Percentiles rank a stretch among this genome's conserved stretches.
Conservation (phyloP, 352 stramenopile species). For the Phytopythium delawarense region DNA sequence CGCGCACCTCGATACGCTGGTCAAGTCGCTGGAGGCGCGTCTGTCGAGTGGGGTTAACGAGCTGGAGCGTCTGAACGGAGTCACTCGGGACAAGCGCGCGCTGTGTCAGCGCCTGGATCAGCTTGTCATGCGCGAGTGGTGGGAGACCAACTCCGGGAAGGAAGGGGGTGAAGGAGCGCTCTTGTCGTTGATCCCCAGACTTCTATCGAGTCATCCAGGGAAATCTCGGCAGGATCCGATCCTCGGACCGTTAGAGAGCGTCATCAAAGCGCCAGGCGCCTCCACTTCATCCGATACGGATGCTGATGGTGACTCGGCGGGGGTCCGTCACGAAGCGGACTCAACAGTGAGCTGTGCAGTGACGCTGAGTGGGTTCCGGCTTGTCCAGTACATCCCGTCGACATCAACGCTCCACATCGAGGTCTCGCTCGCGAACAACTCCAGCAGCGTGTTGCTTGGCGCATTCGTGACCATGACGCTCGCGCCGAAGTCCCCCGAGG, state of each 20-base stretch:
- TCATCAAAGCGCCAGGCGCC: background rate
- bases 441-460: background rate
- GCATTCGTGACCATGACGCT: background rate
- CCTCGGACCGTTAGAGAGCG: background rate
- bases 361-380: background rate
- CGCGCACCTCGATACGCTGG: conserved; percentile 42
- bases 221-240: background rate
- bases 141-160: conserved; percentile 5
- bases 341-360: background rate
- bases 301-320: background rate
- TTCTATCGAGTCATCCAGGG: background rate
- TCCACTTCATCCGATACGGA: background rate
- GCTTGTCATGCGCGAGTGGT: conserved; percentile 29
- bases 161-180: background rate
- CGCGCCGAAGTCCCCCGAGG: background rate
- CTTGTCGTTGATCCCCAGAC: background rate
- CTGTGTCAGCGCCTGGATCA: conserved; percentile 27
- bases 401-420: background rate
- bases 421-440: background rate
- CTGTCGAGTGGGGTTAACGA: conserved; percentile 29
- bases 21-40: conserved; percentile 36
- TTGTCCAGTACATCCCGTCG: background rate
- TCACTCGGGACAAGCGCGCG: conserved; percentile 39
- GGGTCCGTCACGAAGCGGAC: background rate
- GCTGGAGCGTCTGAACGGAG: conserved; percentile 29